Evolutionary conservation across 2,329 filamentous ascomycete species (phyloP).

Genomic region (Cytospora paraplurivora): DNA sequence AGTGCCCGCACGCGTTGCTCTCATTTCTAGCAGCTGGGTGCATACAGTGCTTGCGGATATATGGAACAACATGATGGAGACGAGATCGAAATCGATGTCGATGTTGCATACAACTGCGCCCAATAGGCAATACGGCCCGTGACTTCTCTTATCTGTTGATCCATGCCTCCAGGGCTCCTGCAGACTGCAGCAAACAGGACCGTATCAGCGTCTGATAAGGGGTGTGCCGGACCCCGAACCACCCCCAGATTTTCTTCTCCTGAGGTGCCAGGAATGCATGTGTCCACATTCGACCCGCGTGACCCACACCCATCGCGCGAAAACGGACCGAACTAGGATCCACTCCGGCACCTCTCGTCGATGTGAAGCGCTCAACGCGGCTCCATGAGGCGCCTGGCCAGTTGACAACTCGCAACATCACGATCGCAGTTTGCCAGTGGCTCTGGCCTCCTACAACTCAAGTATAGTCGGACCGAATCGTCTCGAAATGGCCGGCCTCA

Average conservation of each 20-base stretch:
- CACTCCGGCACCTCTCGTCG: constrained; percentile 14
- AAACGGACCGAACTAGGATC: constrained; percentile 26
- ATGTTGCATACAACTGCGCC: neutral
- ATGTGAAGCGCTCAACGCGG: constrained; percentile 22
- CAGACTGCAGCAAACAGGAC: constrained; percentile 20
- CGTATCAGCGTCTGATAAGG: constrained; percentile 25
- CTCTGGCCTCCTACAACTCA: constrained; percentile 2
- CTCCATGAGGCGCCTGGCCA: neutral
- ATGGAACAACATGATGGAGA: constrained; percentile 2
- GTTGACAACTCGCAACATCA: constrained; percentile 10
- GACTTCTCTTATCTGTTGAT: constrained; percentile 15
- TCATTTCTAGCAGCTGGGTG: neutral
- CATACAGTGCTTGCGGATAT: too few species aligned
- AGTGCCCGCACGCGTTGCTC: neutral
- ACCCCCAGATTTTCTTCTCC: constrained; percentile 19
- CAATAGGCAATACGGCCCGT: constrained; percentile 22
- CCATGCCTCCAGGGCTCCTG: constrained; percentile 17
- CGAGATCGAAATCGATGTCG: neutral
- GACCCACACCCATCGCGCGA: constrained; percentile 25
- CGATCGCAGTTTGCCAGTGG: constrained; percentile 6
- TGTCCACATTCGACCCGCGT: constrained; percentile 22
- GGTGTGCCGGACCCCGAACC: constrained; percentile 21
- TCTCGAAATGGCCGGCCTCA: constrained; percentile 20
- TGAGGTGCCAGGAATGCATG: neutral
- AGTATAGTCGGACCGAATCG: constrained; percentile 13